phyloP scores from a whole-genome alignment of 345 rosid genomes.

The Dipteronia dyeriana region DNA sequence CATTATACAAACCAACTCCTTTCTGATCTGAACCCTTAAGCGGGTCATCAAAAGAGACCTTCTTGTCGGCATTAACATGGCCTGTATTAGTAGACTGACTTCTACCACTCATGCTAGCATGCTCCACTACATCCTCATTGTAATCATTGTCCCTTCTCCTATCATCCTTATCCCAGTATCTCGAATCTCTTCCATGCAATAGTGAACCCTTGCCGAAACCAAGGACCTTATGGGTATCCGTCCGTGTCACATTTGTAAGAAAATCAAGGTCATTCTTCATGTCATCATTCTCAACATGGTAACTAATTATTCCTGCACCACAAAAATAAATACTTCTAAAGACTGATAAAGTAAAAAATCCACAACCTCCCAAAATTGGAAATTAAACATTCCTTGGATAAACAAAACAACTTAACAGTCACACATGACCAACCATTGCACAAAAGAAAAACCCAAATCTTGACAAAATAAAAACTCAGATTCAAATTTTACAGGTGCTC shows the following conservation, averaged over 20 bases:
- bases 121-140: constrained; percentile 57
- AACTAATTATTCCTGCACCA: constrained; percentile 42
- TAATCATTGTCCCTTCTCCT: constrained; percentile 93
- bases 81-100: constrained; percentile 35
- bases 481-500: background rate
- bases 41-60: constrained; percentile 30
- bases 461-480: background rate
- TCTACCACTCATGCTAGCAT: constrained; percentile 21
- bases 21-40: constrained; percentile 30
- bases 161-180: constrained; percentile 95
- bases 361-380: background rate
- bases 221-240: constrained; percentile 50
- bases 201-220: constrained; percentile 74
- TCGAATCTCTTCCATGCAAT: constrained; percentile 77
- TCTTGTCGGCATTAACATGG: constrained; percentile 30
- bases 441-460: background rate
- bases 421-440: background rate
- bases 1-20: constrained; percentile 78
- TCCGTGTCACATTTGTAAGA: constrained; percentile 80
- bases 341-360: background rate
- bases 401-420: background rate
- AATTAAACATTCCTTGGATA: background rate
- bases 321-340: background rate
- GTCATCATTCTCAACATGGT: constrained; percentile 38
- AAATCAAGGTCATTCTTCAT: constrained; percentile 61